Evolutionary conservation across 2,329 filamentous ascomycete genomes (phyloP).

Genomic region (Cryoendolithus antarcticus): DNA sequence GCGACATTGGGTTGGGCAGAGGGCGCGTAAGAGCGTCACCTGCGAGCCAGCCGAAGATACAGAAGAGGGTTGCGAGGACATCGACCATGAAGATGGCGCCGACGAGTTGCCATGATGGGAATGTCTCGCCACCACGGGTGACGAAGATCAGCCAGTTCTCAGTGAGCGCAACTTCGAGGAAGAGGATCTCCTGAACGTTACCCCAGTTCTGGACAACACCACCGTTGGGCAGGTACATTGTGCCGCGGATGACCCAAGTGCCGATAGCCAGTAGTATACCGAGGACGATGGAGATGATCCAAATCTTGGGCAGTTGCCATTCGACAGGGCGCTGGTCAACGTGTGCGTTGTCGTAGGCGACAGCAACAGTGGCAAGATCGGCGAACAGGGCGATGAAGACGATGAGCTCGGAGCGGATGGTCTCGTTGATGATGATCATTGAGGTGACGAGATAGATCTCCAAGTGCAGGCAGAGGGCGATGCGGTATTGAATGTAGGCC

Average conservation of each 20-base stretch:
- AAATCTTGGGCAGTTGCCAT: slow-evolving; percentile 73
- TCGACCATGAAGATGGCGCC: slow-evolving; percentile 61
- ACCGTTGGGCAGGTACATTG: slow-evolving; percentile 56
- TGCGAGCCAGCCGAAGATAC: slow-evolving; percentile 61
- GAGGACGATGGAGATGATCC: slow-evolving; percentile 60
- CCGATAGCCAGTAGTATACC: slow-evolving; percentile 55
- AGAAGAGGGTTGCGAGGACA: slow-evolving; percentile 59
- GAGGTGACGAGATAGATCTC: slow-evolving; percentile 66
- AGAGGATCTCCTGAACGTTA: slow-evolving; percentile 57
- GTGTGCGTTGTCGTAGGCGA: slow-evolving; percentile 69
- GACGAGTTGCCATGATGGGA: slow-evolving; percentile 63
- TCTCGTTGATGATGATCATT: slow-evolving; percentile 72
- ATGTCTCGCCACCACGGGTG: slow-evolving; percentile 52
- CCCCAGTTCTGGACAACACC: slow-evolving; percentile 66
- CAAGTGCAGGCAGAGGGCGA: slow-evolving; percentile 60
- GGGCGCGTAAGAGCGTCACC: slow-evolving; percentile 33
- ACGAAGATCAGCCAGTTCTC: slow-evolving; percentile 46
- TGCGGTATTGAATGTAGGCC: slow-evolving; percentile 66
- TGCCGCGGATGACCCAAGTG: slow-evolving; percentile 62
- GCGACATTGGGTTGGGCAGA: slow-evolving; percentile 30
- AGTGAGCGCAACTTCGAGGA: slow-evolving; percentile 40
- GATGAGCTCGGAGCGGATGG: slow-evolving; percentile 57
- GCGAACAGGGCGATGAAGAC: slow-evolving; percentile 72
- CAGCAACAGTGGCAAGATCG: slow-evolving; percentile 65
- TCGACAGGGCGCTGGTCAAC: slow-evolving; percentile 63